Evolutionary conservation across 2,329 filamentous ascomycete genomes (phyloP).

Genomic region (Mollisia scopiformis): DNA sequence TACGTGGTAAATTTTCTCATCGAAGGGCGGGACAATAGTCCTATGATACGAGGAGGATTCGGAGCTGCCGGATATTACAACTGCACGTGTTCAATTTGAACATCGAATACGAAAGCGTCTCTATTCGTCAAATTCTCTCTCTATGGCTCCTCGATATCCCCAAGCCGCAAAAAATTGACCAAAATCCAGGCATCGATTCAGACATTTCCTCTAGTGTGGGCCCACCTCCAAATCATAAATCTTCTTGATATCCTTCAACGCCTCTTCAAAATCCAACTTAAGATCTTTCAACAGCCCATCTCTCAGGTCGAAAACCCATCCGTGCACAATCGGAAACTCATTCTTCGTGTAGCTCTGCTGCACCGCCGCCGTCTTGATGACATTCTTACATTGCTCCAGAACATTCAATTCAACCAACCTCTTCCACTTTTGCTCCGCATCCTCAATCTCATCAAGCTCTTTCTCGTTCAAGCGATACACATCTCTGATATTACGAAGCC

Average conservation of each 20-base stretch:
- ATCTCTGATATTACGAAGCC: constrained; percentile 75
- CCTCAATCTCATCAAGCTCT: constrained; percentile 66
- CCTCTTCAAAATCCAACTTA: constrained; percentile 61
- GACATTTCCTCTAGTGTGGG: background rate
- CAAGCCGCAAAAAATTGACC: background rate
- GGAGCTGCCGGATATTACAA: too few relatives aligned
- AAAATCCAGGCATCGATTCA: background rate
- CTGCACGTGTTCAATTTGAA: too few relatives aligned
- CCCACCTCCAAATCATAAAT: constrained; percentile 56
- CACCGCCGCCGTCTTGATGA: constrained; percentile 81
- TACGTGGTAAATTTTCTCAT: too few relatives aligned
- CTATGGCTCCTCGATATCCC: too few relatives aligned
- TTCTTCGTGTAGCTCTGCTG: constrained; percentile 69
- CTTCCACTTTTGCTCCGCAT: constrained; percentile 63
- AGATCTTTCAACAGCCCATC: constrained; percentile 69
- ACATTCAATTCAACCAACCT: constrained; percentile 86
- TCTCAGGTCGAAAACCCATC: constrained; percentile 73
- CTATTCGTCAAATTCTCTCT: too few relatives aligned
- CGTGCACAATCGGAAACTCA: constrained; percentile 70
- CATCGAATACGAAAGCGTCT: too few relatives aligned
- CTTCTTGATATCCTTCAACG: constrained; percentile 62
- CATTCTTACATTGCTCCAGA: constrained; percentile 72
- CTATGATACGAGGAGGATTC: too few relatives aligned
- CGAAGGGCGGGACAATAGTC: too few relatives aligned
- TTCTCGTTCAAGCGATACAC: constrained; percentile 72